phyloP scores from a whole-genome alignment of 306 rosid species.

The Albizia julibrissin region DNA sequence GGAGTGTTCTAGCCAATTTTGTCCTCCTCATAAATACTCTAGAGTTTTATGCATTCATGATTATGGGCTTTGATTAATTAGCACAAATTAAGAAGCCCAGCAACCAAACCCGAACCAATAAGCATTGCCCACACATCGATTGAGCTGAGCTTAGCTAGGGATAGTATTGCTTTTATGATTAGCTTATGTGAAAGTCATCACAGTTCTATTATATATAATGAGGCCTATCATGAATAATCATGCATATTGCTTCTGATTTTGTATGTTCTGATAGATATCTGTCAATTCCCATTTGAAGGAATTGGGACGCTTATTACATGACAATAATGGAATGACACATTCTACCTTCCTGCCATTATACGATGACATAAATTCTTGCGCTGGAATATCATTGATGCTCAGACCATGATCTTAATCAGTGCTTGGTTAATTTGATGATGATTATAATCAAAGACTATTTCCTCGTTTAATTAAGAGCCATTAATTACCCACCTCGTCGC shows the following conservation, averaged over 20 bases:
- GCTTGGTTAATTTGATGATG: neutral
- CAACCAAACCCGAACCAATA: constrained; percentile 7
- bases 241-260: neutral
- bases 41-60: neutral
- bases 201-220: neutral
- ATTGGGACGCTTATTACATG: neutral
- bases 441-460: neutral
- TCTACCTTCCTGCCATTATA: constrained; percentile 35
- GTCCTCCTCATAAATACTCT: neutral
- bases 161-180: neutral
- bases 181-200: neutral
- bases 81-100: constrained; percentile 26
- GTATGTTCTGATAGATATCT: neutral
- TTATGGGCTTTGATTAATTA: constrained; percentile 35
- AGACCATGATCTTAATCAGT: neutral
- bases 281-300: neutral
- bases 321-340: constrained; percentile 35
- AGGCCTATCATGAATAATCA: neutral
- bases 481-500: neutral
- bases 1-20: constrained; percentile 20
- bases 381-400: neutral
- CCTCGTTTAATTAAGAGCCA: neutral
- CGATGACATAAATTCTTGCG: neutral
- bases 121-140: neutral
- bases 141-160: neutral